Base-by-base conservation (phyloP, 306 rosid species). In the Clitoria ternatea region DNA sequence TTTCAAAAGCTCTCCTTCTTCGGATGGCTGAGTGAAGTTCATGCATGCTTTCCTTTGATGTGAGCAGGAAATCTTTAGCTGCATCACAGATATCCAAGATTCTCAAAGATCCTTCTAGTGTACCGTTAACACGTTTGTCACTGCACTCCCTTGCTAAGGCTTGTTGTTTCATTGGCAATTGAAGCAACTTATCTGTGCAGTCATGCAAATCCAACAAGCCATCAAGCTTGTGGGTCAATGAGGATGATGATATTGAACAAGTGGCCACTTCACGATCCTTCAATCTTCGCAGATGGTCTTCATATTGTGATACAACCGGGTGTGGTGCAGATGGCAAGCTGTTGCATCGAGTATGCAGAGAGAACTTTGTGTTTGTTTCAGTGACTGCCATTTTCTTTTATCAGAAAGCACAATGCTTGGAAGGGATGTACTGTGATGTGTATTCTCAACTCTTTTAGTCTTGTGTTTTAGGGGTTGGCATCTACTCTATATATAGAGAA, bases 251-350 rank as follows among this genome's bases (percentile, higher is more conserved):
- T 2, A 19, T 15, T n/a, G 55, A 76, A 7, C 64, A 69, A 3
- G 48, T 15, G 0, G 78, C 47, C n/a, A n/a, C n/a, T 55, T 40
- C 47, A 5, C 52, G 59, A 10, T 20, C 61, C 36, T 22, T 72
- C 29, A 72, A 66, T 29, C 70, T 72, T 32, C 6, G 42, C 47
- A 79, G n/a, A 18, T 56, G 70, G 33, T 47, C 75, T 35, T 79
- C 27, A 6, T 9, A 27, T 66, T 72, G 40, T 18, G 70, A 57
- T 4, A 35, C 3, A 4, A 56, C 3, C 1, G 78, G 74, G 19
- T 72, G 75, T 17, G 78, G 68, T 45, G 62, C 24, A 3, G 74
- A 54, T 13, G 83, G 72, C 29, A 66, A 37, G 70, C 83, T 79
- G 57, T 59, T 73, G 56, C 43, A 36, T n/a, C 75, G 75, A 48